Evolutionary conservation across 78 protist genomes (phyloP).

Genomic region (Dictyostelium intermedium): DNA sequence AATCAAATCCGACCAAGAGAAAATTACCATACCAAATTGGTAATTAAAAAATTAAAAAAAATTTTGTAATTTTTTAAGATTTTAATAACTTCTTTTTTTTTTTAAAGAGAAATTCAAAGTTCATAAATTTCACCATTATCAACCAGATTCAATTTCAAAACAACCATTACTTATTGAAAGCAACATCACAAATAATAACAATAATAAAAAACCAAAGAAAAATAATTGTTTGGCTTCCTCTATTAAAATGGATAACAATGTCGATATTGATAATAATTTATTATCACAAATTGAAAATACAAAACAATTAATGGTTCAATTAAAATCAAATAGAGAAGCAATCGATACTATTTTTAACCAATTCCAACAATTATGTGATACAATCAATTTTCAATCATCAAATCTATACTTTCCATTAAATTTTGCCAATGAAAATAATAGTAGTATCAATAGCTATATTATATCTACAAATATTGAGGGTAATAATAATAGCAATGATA

Average conservation of each 20-base stretch:
- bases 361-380: not conserved
- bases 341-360: not conserved
- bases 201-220: not conserved
- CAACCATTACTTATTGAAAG: not conserved
- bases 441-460: too few species aligned
- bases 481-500: not conserved
- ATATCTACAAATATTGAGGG: too few species aligned
- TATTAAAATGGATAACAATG: not conserved
- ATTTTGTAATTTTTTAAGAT: not conserved
- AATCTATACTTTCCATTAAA: too few species aligned
- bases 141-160: not conserved
- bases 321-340: not conserved
- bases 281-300: not conserved
- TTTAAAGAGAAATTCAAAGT: not conserved
- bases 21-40: conserved; percentile 1
- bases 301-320: not conserved
- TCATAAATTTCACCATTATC: not conserved
- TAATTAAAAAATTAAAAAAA: not conserved
- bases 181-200: too few species aligned
- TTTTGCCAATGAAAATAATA: too few species aligned
- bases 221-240: not conserved
- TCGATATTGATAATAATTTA: too few species aligned
- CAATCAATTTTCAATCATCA: not conserved
- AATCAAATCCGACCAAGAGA: not conserved
- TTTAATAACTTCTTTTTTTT: not conserved